These are phyloP conservation scores for Lepidium campestre DNA, from an alignment of 441 rosid species.

Conservation along the genomic window DNA sequence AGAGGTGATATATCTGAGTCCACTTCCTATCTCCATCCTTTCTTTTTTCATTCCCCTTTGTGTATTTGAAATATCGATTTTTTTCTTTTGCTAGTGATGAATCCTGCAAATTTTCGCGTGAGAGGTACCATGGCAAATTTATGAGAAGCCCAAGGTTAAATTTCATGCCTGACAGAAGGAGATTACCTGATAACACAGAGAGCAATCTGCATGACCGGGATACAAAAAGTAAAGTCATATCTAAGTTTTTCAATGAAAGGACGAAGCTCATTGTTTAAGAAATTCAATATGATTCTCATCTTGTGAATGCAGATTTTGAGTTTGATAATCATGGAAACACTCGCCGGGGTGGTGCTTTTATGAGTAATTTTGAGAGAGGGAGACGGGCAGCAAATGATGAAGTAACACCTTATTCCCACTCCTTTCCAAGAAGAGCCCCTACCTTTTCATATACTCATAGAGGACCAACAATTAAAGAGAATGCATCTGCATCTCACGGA, in stretches of 20 bases:
- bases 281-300: slow-evolving; percentile 37
- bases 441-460: slow-evolving; percentile 48
- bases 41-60: neutral
- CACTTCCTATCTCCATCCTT: slow-evolving; percentile 2
- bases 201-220: slow-evolving; percentile 39
- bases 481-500: slow-evolving; percentile 50
- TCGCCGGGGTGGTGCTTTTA: slow-evolving; percentile 45
- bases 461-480: slow-evolving; percentile 52
- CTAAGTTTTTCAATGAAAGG: slow-evolving; percentile 34
- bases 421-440: slow-evolving; percentile 47
- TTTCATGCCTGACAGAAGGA: slow-evolving; percentile 61
- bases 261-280: slow-evolving; percentile 33
- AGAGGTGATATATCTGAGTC: slow-evolving; percentile 60
- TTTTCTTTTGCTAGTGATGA: slow-evolving; percentile 42
- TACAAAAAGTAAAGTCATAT: slow-evolving; percentile 40
- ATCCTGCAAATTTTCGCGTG: slow-evolving; percentile 50
- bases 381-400: slow-evolving; percentile 50
- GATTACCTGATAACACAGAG: slow-evolving; percentile 48
- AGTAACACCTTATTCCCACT: slow-evolving; percentile 32
- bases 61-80: slow-evolving; percentile 11
- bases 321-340: slow-evolving; percentile 41
- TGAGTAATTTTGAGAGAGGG: slow-evolving; percentile 53
- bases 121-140: slow-evolving; percentile 48
- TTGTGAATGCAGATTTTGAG: slow-evolving; percentile 38
- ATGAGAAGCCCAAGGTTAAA: slow-evolving; percentile 54